phyloP scores from a whole-genome alignment of 1,139 yeast species.

The Saccharomyces hybrid region DNA sequence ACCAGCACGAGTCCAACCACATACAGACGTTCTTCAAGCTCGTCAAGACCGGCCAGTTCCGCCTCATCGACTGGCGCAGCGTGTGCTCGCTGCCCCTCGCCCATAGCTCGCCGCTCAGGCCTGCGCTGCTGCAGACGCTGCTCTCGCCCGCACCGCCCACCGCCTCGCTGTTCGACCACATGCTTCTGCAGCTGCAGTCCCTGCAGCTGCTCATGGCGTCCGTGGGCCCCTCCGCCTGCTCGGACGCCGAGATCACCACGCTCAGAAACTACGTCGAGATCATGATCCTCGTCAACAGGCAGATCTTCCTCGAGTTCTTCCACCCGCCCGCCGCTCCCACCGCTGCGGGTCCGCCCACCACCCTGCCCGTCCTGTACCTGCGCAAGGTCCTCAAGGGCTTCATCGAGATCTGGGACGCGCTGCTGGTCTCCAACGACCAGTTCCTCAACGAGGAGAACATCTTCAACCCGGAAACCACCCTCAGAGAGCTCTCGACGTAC shows the following conservation, averaged over 20 bases:
- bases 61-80: neutral
- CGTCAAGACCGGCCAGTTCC: conserved; percentile 3
- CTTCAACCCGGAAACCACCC: conserved; percentile 20
- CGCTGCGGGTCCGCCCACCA: neutral
- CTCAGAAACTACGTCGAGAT: conserved; percentile 18
- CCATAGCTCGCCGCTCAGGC: neutral
- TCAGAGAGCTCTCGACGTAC: conserved; percentile 24
- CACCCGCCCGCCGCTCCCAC: neutral
- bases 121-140: neutral
- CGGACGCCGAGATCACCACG: neutral
- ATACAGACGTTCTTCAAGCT: conserved; percentile 35
- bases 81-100: neutral
- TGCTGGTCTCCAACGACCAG: conserved; percentile 28
- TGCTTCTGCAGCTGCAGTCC: neutral
- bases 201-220: neutral
- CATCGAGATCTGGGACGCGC: conserved; percentile 33
- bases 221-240: neutral
- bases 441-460: conserved; percentile 15
- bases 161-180: neutral
- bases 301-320: conserved; percentile 36
- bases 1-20: conserved; percentile 38
- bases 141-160: neutral
- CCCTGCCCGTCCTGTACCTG: conserved; percentile 33
- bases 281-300: conserved; percentile 33
- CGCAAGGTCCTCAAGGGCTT: conserved; percentile 33